Percentiles rank a stretch among this genome's conserved stretches.
phyloP scores from a whole-genome alignment of 495 filamentous ascomycete genomes.

The Penicillium malachiteum region DNA sequence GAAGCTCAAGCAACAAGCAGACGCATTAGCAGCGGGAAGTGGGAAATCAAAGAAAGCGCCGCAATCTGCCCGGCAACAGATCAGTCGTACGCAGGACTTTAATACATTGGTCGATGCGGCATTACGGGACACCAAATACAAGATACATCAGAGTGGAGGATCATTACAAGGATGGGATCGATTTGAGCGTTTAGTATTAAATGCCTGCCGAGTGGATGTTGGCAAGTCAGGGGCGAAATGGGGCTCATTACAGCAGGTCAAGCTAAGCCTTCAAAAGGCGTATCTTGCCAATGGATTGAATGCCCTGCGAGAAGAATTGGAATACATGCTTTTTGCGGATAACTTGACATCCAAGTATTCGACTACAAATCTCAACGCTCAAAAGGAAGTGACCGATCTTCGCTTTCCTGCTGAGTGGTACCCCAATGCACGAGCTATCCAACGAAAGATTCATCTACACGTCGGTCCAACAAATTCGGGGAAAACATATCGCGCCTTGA shows the following conservation, averaged over 20 bases:
- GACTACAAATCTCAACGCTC: conserved; percentile 49
- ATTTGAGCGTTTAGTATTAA: conserved; percentile 38
- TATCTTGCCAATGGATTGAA: conserved; percentile 48
- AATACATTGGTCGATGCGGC: conserved; percentile 23
- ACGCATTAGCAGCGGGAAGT: not conserved
- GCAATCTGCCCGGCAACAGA: conserved; percentile 9
- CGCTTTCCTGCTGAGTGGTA: conserved; percentile 90
- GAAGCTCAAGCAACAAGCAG: not conserved
- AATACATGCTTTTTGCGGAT: conserved; percentile 58
- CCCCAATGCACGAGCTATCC: conserved; percentile 70
- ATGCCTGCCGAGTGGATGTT: conserved; percentile 33
- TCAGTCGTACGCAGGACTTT: conserved; percentile 29
- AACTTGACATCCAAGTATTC: conserved; percentile 44
- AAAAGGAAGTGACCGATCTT: conserved; percentile 70
- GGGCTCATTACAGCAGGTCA: conserved; percentile 27
- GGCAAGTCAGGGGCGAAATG: conserved; percentile 7
- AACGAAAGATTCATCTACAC: conserved; percentile 85
- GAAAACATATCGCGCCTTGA: conserved; percentile 93
- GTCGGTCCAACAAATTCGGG: conserved; percentile 98
- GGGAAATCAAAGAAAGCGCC: conserved; percentile 1
- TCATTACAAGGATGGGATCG: conserved; percentile 24
- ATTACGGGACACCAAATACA: conserved; percentile 27
- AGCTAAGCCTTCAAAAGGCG: conserved; percentile 49
- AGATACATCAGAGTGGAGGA: conserved; percentile 11
- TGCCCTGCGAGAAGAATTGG: conserved; percentile 56